Evolutionary conservation across 129 eudicot genomes (phyloP), one percentile per base, ranked within the genome.

Genomic region (Solidago caesia): DNA sequence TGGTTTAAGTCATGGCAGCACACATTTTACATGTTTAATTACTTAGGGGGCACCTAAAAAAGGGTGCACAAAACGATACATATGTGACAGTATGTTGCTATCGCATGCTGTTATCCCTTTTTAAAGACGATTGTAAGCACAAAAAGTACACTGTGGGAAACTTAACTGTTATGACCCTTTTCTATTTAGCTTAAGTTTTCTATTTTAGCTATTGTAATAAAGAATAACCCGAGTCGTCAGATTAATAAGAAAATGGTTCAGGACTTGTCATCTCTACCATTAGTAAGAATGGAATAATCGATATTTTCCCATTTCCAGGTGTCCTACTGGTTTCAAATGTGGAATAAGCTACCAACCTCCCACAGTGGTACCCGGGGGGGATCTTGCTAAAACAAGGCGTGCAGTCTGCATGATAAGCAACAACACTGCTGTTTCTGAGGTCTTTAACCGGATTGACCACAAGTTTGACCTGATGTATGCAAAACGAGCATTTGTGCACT

Each of bases 401-500:
- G 96, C 96, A 47, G 96, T 90, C 21, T 90, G 96, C 83, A 90
- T 90, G 96, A 90, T 90, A 67, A 87, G 93, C 85, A 90, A 90
- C 85, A 87, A 87, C 84, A 90, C 96, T 4, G 91, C 94, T 21
- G 96, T 90, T 53, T 89, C 94, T 1, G 94, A 90, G 69, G 94
- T 90, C 5, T 90, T 90, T 58, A 78, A 83, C 13, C 25, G 94
- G 42, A 87, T 90, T 60, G 89, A 90, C 75, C 91, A 84, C 68
- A 90, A 90, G 78, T 90, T 90, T 59, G 96, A 86, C 75, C 84
- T 88, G 12, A 88, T 88, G 94, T 88, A 81, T 26, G 82, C 94
- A 1, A 88, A 88, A 49, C 79, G 96, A 56, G 96, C 96, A 7
- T 88, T 90, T 79, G 96, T 90, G 4, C 96, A 90, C 78, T 90